Base-by-base conservation (phyloP, 2,329 filamentous ascomycete genomes). In the Fusarium compactum region DNA sequence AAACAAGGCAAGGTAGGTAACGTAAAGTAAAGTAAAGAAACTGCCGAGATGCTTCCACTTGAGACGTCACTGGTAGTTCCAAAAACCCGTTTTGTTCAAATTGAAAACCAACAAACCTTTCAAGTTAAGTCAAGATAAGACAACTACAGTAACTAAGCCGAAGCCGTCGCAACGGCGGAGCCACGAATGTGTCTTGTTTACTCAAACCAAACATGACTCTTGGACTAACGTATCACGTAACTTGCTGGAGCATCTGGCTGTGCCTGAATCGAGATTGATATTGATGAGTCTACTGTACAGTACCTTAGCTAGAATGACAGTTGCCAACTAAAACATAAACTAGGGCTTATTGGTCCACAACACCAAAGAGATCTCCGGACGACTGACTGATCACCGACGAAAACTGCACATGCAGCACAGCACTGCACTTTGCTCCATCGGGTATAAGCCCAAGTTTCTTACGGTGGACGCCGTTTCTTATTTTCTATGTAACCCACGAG, bases 71-170 rank as follows among this genome's bases (percentile, higher is more conserved):
- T 52, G 32, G 16, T 40, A 11, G 24, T 18, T 29, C 57, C 40
- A 41, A 51, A 55, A 34, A 20, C 59, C 46, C 60, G 60, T 63
- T 63, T 62, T 32, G 12, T 47, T 18, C 22, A 22, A 30, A 58
- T 16, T 30, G 11, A 41, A 34, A 24, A 29, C 15, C 9, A 38
- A 58, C 12, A 38, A 40, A 51, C 20, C 20, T 18, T 22, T 18
- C 46, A 61, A 15, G 4, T 27, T 9, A n/a, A 40, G 24, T 18
- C 46, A 61, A 15, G 4, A 22, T 9, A n/a, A 40, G 24, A 29
- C 47, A 32, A 32, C 20, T 15, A 34, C 25, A 58, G 18, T 34
- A 34, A 32, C 40, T 46, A 55, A n/a, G 18, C 47, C 24, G 32
- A 47, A 63, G 58, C 47, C 58, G 32, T 58, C 43, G 40, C 20